Base-by-base conservation (phyloP, 2,329 filamentous ascomycete species). In the Penicillium fuscoglaucum region DNA sequence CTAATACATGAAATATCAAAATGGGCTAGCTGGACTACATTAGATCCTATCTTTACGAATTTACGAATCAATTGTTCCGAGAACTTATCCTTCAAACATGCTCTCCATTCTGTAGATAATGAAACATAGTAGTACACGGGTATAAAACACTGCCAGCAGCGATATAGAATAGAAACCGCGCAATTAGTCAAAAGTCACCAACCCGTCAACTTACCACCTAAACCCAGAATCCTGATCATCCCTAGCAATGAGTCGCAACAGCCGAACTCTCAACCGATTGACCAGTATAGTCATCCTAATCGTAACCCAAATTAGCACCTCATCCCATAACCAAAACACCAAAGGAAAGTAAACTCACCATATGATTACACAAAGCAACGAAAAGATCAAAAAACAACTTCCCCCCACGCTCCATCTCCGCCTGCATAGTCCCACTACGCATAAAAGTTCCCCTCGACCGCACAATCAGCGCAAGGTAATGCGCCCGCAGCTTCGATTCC, bases 341-440 rank as follows among this genome's bases (percentile, higher is more conserved):
- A 15, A 12, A 37, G 43, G 17, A 6, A 24, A 24, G 31, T 6
- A 44, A 51, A 76, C 89, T 73, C 86, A 82, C 90, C 71, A 96
- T 90, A 72, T 96, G 91, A 73, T 96, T 96, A 77, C 90, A 92
- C 77, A 96, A 86, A 19, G 93, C 91, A 51, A 96, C 93, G 73
- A 96, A 97, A 45, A 96, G 81, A 72, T 96, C 93, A 72, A 96
- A 97, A 80, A 96, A 96, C 59, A 96, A 81, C 70, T 90, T 90
- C 54, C 91, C 91, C 29, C 93, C 93, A 61, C 86, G 85, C 74
- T 90, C 90, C 92, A 97, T 96, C 79, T 96, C 92, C 66, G 90
- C 85, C 78, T 96, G 93, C 92, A 96, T 96, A 4, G 92, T 96
- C 55, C 92, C 91, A 76, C 91, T 96, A 55, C 91, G 84, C 82